Evolutionary conservation across 208 protist species (phyloP), one percentile per base, ranked within the genome.

Genomic region (Herpetomonas samuelpessoai): DNA sequence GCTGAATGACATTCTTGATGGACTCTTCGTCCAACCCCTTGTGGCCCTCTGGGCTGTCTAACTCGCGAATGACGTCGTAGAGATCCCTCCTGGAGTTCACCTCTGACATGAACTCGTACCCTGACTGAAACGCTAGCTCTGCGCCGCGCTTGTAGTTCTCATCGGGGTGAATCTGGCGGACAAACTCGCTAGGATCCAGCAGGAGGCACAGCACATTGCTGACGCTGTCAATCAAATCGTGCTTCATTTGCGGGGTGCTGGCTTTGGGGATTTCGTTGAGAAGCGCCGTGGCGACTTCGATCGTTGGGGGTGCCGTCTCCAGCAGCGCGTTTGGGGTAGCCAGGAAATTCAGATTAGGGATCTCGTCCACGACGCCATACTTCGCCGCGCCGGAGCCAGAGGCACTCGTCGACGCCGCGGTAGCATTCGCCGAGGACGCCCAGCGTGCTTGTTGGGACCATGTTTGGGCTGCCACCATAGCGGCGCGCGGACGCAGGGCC

Each of bases 121-220:
- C 88, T 56, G 85, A 79, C 53, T 89, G 76, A 59, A 97, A 95
- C 39, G 90, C 93, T 30, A 86, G 58, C 2, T 72, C 57, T 18
- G 91, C 91, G 52, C 75, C 67, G 19, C 81, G 73, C 57, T 92
- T 89, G 75, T 95, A 97, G 29, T 80, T 69, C 52, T 86, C 79
- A 53, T 91, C 81, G 22, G 91, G 91, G 60, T 97, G 88, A 21
- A 96, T 86, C 60, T 95, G 85, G 16, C 93, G 83, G 53, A 96
- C 90, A 75, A 96, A 94, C 69, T 97, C 93, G 71, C 85, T 91
- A 6, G 91, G 89, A 70, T 97, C 93, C 3, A 97, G 71, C 57
- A 96, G 71, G 16, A 96, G 74, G 65, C 93, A 97, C 1, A 97
- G 74, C 1, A 92, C 78, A 63, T 97, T 97, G 76, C 81, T 93